phyloP scores from a whole-genome alignment of 495 filamentous ascomycete species.

The Tuber borchii region DNA sequence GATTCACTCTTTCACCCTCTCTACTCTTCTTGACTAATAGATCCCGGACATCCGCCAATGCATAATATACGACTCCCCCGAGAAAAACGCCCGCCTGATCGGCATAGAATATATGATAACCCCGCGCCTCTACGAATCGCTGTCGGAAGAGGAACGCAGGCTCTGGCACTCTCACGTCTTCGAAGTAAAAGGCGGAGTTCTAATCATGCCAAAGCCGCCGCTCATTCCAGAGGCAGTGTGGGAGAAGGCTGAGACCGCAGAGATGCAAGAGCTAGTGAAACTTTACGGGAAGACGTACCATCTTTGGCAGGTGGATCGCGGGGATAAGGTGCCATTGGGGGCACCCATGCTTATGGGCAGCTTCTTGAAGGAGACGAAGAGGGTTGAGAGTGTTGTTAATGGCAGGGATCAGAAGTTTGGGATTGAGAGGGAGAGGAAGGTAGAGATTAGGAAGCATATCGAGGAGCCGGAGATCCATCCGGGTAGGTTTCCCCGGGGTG shows the following conservation, averaged over 20 bases:
- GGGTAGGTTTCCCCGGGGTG: conserved; percentile 44
- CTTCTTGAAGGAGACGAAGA: conserved; percentile 53
- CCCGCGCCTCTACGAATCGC: conserved; percentile 58
- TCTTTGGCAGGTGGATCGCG: conserved; percentile 80
- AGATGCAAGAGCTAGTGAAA: conserved; percentile 66
- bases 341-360: conserved; percentile 72
- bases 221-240: conserved; percentile 54
- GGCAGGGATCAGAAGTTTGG: conserved; percentile 64
- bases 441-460: conserved; percentile 57
- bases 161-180: conserved; percentile 80
- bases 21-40: conserved; percentile 10
- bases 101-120: conserved; percentile 92
- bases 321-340: conserved; percentile 67
- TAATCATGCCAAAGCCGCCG: conserved; percentile 69
- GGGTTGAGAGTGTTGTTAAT: conserved; percentile 54
- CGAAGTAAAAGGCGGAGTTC: conserved; percentile 80
- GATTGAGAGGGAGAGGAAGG: conserved; percentile 56
- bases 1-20: conserved; percentile 14
- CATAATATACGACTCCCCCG: conserved; percentile 69
- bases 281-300: conserved; percentile 90
- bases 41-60: conserved; percentile 65
- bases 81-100: conserved; percentile 63
- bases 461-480: conserved; percentile 54
- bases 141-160: conserved; percentile 59
- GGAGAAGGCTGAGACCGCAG: conserved; percentile 69